Conservation (phyloP, 2,329 filamentous ascomycete genomes). For the Lasiodiplodia gonubiensis region DNA sequence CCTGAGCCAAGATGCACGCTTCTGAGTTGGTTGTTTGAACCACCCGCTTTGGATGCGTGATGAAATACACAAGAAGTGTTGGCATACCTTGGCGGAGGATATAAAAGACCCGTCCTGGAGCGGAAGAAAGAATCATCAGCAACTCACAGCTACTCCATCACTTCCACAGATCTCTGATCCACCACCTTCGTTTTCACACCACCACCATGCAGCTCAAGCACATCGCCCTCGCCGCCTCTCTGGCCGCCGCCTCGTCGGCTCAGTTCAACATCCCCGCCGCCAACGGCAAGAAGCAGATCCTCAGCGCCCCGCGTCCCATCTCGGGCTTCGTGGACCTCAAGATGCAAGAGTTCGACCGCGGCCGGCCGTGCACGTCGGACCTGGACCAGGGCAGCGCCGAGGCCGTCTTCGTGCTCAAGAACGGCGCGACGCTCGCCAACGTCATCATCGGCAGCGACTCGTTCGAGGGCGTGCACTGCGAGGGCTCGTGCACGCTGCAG, state of each 20-base stretch:
- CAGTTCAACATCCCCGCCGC: background rate
- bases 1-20: background rate
- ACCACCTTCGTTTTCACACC: background rate
- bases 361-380: constrained; percentile 41
- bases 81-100: background rate
- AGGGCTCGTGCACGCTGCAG: constrained; percentile 56
- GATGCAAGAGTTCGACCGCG: background rate
- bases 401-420: constrained; percentile 59
- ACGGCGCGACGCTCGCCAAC: constrained; percentile 59
- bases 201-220: constrained; percentile 1
- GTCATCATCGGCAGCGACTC: constrained; percentile 61
- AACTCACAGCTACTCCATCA: constrained; percentile 1
- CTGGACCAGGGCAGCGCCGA: constrained; percentile 52
- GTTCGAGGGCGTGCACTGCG: constrained; percentile 59
- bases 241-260: background rate
- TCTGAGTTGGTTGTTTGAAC: background rate
- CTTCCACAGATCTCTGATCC: background rate
- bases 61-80: background rate
- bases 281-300: constrained; percentile 7
- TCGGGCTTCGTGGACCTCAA: background rate
- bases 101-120: background rate
- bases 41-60: background rate
- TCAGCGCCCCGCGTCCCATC: background rate
- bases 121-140: background rate
- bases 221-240: background rate